phyloP scores from a whole-genome alignment of 257 asterid genomes.

The Avicennia marina region DNA sequence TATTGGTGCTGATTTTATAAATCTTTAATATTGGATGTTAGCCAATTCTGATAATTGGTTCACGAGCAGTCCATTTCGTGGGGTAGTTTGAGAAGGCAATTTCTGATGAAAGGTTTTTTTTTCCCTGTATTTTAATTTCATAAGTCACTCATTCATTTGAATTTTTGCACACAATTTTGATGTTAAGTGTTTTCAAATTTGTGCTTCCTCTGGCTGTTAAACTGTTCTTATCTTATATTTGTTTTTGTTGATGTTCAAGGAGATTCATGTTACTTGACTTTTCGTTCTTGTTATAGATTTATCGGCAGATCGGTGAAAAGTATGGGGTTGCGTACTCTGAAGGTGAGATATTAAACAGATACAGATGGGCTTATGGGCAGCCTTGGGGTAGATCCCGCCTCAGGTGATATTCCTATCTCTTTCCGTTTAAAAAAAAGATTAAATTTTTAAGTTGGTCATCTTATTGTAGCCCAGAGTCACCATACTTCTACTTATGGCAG shows the following conservation, averaged over 20 bases:
- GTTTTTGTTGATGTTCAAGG: background rate
- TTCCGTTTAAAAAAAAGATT: background rate
- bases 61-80: background rate
- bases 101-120: background rate
- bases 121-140: background rate
- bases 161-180: background rate
- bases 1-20: background rate
- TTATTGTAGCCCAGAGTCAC: background rate
- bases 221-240: background rate
- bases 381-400: slow-evolving; percentile 97
- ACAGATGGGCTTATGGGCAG: slow-evolving; percentile 91
- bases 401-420: slow-evolving; percentile 46
- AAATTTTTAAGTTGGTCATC: too few relatives aligned
- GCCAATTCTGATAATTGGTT: too few relatives aligned
- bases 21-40: too few relatives aligned
- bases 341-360: slow-evolving; percentile 71
- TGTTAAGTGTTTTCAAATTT: background rate
- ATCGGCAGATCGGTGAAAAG: slow-evolving; percentile 88
- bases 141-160: background rate
- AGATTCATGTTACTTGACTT: background rate
- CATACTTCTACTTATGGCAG: background rate
- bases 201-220: background rate
- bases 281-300: slow-evolving; percentile 46
- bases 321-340: slow-evolving; percentile 91
- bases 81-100: background rate